Evolutionary conservation across 2,329 filamentous ascomycete species (phyloP), one percentile per base, ranked within the genome.

Genomic region (Fusarium fujikuroi): DNA sequence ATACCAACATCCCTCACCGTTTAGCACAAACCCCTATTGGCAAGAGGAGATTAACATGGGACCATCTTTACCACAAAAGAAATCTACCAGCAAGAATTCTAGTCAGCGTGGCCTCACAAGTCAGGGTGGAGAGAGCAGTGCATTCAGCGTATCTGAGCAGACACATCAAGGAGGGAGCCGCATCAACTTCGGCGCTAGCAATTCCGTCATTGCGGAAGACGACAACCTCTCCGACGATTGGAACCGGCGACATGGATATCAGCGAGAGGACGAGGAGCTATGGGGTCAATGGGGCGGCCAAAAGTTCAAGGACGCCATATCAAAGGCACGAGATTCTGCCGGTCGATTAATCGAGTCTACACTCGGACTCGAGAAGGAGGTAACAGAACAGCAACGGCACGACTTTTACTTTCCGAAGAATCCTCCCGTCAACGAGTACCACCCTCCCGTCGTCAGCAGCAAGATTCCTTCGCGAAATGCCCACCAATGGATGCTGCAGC

Each of bases 401-500:
- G 88, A 89, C 71, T 92, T 92, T 77, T 92, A 92, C 79, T 85
- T 87, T 57, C 85, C 86, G 42, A 85, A 83, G 66, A 91, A 92
- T 77, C 94, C 92, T 12, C 93, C 93, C 8, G 91, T 97, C 76
- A 96, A 97, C 82, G 93, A 97, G 69, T 89, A 95, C 66, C 93
- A 97, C 79, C 93, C 94, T 9, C 94, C 94, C 6, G 92, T 97
- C 58, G 93, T 96, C 69, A 94, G 90, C 81, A 93, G 91, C 82
- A 92, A 89, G 63, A 92, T 91, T 19, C 87, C 86, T 42, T 91
- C 89, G 79, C 90, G 85, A 78, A 90, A 91, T 61, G 94, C 93
- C 67, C 92, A 93, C 61, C 88, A 88, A 78, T 98, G 95, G 95
- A 97, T 98, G 95, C 85, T 97, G 58, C 94, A 97, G 79, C 95